phyloP scores from a whole-genome alignment of 129 eudicot species.

The Arctium lappa region DNA sequence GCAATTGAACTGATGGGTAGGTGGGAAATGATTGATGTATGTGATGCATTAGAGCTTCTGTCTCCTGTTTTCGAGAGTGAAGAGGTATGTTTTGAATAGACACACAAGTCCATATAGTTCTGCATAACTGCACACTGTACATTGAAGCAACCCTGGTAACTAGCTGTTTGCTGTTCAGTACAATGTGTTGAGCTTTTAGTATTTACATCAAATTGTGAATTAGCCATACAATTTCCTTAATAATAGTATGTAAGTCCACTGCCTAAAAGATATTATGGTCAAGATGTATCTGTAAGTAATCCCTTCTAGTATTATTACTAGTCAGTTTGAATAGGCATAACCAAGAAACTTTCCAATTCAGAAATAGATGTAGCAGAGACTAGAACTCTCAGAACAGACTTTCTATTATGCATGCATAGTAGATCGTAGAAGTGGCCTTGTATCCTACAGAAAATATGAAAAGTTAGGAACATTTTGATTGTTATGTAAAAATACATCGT shows the following conservation, averaged over 20 bases:
- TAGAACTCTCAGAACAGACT: too few species aligned
- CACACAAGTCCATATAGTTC: neutral
- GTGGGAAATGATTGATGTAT: slow-evolving; percentile 95
- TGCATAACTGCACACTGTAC: too few species aligned
- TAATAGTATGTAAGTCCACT: neutral
- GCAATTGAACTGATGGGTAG: slow-evolving; percentile 89
- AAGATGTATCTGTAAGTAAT: too few species aligned
- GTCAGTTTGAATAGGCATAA: neutral
- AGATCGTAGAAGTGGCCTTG: too few species aligned
- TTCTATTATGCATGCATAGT: too few species aligned
- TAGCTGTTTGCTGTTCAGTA: neutral
- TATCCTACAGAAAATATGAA: too few species aligned
- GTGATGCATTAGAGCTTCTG: slow-evolving; percentile 96
- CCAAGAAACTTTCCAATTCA: too few species aligned
- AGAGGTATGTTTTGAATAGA: slow-evolving; percentile 58
- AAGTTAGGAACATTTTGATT: too few species aligned
- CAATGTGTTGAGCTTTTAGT: neutral
- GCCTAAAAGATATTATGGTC: neutral
- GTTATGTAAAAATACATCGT: too few species aligned
- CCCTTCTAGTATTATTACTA: neutral
- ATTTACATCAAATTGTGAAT: neutral
- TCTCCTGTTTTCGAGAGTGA: slow-evolving; percentile 99
- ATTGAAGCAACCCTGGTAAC: neutral
- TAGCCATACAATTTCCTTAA: neutral
- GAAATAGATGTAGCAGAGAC: too few species aligned